Evolutionary conservation across 495 filamentous ascomycete species (phyloP).

Genomic region (Echria macrotheca): DNA sequence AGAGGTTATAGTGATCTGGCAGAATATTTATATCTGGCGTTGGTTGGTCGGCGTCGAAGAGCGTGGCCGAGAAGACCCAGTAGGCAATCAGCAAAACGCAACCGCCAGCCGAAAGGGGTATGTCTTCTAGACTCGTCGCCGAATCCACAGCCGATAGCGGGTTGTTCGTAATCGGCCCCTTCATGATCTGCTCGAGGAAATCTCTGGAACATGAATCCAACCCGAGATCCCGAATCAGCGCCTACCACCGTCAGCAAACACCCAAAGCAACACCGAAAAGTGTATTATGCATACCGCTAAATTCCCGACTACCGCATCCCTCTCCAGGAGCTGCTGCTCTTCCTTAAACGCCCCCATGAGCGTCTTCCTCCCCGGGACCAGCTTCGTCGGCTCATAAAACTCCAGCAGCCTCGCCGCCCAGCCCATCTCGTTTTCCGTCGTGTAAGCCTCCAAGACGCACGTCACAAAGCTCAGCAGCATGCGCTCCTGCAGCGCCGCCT

Average conservation of each 20-base stretch:
- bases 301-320: conserved; percentile 70
- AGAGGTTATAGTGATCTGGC: conserved; percentile 56
- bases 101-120: conserved; percentile 69
- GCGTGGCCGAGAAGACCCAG: conserved; percentile 46
- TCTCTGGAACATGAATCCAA: conserved; percentile 27
- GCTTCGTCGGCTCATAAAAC: conserved; percentile 56
- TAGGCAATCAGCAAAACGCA: conserved; percentile 58
- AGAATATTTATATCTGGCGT: conserved; percentile 51
- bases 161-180: conserved; percentile 26
- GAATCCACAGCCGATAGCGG: conserved; percentile 37
- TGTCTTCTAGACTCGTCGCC: conserved; percentile 50
- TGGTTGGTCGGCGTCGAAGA: conserved; percentile 45
- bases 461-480: conserved; percentile 82
- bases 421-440: conserved; percentile 58
- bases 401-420: conserved; percentile 77
- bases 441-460: conserved; percentile 77
- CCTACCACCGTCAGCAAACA: conserved; percentile 36
- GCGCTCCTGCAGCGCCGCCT: conserved; percentile 57
- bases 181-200: conserved; percentile 28
- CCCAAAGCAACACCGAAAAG: neutral
- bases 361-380: conserved; percentile 52
- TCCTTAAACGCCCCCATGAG: conserved; percentile 56
- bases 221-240: conserved; percentile 66
- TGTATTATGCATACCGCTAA: conserved; percentile 56
- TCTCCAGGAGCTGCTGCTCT: conserved; percentile 55